Evolutionary conservation across 306 rosid species (phyloP).

Genomic region (Prunus armeniaca): DNA sequence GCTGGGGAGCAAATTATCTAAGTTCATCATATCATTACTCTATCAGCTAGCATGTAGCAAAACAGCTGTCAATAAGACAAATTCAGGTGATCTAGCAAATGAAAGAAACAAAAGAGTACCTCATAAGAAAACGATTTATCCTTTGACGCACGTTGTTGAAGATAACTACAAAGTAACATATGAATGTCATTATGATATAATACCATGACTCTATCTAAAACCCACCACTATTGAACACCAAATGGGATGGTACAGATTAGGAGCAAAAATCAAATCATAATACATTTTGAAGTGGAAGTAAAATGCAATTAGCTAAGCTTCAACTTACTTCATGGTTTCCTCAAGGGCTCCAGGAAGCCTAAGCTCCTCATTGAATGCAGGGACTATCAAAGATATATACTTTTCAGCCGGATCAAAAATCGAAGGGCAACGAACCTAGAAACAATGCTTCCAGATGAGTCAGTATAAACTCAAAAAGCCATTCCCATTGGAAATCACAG

Average conservation of each 20-base stretch:
- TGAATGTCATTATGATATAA: slow-evolving; percentile 9
- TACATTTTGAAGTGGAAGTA: slow-evolving; percentile 4
- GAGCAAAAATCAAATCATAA: neutral
- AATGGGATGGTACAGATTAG: neutral
- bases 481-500: neutral
- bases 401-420: slow-evolving; percentile 84
- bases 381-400: slow-evolving; percentile 80
- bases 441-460: slow-evolving; percentile 7
- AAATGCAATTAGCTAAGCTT: slow-evolving; percentile 1
- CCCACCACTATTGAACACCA: neutral
- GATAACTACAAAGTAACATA: slow-evolving; percentile 63
- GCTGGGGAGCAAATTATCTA: neutral
- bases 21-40: neutral
- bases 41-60: neutral
- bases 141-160: slow-evolving; percentile 68
- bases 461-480: slow-evolving; percentile 11
- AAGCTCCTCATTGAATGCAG: slow-evolving; percentile 81
- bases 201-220: neutral
- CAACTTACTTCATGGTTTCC: slow-evolving; percentile 78
- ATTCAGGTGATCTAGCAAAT: neutral
- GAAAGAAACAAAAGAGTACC: slow-evolving; percentile 42
- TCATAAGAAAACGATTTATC: slow-evolving; percentile 83
- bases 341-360: slow-evolving; percentile 89
- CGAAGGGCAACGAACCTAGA: slow-evolving; percentile 76
- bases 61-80: neutral